phyloP scores from a whole-genome alignment of 192 early-diverging fungal genomes.

The Mortierella claussenii region DNA sequence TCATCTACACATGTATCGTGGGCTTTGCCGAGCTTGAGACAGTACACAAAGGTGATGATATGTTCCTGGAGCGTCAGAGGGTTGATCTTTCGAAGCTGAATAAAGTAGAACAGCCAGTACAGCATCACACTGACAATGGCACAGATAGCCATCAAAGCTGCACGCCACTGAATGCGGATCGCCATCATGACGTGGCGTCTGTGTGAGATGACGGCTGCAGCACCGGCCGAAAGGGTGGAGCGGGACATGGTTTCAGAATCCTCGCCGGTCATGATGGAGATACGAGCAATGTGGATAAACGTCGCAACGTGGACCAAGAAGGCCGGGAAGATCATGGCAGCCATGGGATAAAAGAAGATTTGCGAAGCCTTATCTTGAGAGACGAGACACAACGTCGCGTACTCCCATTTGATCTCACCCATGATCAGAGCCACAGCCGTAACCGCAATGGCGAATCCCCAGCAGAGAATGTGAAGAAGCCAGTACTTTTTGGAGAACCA shows the following conservation, averaged over 20 bases:
- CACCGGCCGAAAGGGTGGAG: conserved; percentile 38
- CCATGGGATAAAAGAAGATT: conserved; percentile 67
- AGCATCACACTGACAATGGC: conserved; percentile 56
- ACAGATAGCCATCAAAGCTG: conserved; percentile 58
- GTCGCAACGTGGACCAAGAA: conserved; percentile 63
- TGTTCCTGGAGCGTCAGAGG: conserved; percentile 5
- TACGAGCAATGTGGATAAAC: conserved; percentile 61
- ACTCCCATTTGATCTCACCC: conserved; percentile 59
- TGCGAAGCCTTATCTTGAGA: conserved; percentile 45
- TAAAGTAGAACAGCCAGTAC: conserved; percentile 68
- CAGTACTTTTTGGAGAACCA: conserved; percentile 57
- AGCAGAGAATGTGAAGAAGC: conserved; percentile 57
- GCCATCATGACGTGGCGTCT: conserved; percentile 62
- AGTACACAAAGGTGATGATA: conserved; percentile 53
- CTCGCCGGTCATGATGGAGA: conserved; percentile 27
- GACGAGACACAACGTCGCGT: conserved; percentile 61
- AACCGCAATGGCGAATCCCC: conserved; percentile 55
- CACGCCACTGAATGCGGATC: conserved; percentile 67
- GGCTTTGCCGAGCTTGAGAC: conserved; percentile 46
- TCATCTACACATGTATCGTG: conserved; percentile 55
- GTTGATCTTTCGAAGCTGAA: conserved; percentile 53
- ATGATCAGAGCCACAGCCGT: conserved; percentile 52
- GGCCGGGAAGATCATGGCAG: conserved; percentile 56
- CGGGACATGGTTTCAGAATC: conserved; percentile 53
- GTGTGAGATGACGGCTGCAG: conserved; percentile 39